Evolutionary conservation across 176 grass and related monocot species (phyloP).

Genomic region (Typha latifolia): DNA sequence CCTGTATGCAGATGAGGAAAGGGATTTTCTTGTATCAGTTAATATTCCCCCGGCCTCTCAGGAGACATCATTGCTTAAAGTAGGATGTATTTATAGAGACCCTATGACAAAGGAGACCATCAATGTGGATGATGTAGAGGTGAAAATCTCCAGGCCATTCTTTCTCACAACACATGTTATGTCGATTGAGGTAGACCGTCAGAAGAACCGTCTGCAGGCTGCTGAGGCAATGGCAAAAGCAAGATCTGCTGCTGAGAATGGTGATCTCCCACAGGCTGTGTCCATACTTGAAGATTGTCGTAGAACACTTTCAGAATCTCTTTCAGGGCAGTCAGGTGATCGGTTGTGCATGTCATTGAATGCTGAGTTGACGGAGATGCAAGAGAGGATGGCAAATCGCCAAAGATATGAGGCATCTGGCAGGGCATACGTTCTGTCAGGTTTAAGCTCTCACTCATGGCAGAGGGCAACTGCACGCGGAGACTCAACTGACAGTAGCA

Average conservation of each 20-base stretch:
- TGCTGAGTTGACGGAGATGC: slow-evolving; percentile 43
- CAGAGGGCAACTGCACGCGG: slow-evolving; percentile 42
- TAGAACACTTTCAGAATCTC: neutral
- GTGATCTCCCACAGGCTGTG: neutral
- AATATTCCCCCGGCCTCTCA: neutral
- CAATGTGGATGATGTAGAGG: neutral
- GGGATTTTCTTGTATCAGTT: slow-evolving; percentile 12
- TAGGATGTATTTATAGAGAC: slow-evolving; percentile 2
- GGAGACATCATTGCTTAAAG: neutral
- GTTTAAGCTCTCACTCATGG: slow-evolving; percentile 44
- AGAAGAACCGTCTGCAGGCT: neutral
- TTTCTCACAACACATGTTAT: neutral
- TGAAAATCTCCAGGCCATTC: neutral
- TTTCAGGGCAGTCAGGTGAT: too few relatives aligned
- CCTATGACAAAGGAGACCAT: slow-evolving; percentile 4
- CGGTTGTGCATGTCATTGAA: too few relatives aligned
- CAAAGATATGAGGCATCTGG: slow-evolving; percentile 31
- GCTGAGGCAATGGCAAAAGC: neutral
- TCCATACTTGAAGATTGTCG: neutral
- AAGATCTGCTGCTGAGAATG: neutral
- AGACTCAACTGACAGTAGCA: slow-evolving; percentile 25
- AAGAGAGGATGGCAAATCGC: slow-evolving; percentile 25
- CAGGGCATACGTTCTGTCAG: slow-evolving; percentile 39
- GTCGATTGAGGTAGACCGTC: slow-evolving; percentile 1
- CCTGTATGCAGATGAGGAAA: slow-evolving; percentile 18